phyloP scores from a whole-genome alignment of 1,284 basidiomycete species.

The Phellinidium pouzarii region DNA sequence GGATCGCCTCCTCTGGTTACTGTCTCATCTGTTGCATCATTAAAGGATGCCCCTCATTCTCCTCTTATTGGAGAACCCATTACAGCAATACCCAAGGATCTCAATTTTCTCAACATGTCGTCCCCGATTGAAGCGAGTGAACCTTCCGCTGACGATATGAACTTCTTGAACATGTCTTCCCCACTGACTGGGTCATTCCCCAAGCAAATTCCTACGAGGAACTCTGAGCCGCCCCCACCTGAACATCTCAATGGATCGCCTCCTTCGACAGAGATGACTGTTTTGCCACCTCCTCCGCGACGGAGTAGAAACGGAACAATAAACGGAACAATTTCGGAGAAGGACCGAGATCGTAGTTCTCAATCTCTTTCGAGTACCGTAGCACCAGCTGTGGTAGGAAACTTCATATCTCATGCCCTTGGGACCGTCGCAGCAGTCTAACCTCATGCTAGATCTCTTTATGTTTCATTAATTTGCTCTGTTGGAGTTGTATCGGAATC shows the following conservation, averaged over 20 bases:
- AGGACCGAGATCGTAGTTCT: slow-evolving; percentile 27
- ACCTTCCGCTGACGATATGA: slow-evolving; percentile 22
- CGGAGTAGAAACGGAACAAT: slow-evolving; percentile 39
- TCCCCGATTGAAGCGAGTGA: slow-evolving; percentile 36
- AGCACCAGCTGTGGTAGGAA: slow-evolving; percentile 24
- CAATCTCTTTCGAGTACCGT: slow-evolving; percentile 38
- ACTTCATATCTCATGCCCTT: not conserved
- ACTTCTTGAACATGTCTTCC: slow-evolving; percentile 18
- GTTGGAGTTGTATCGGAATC: not conserved
- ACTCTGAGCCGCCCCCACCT: slow-evolving; percentile 26
- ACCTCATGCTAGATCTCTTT: not conserved
- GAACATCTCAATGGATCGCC: slow-evolving; percentile 31
- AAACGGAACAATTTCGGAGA: slow-evolving; percentile 29
- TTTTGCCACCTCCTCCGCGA: slow-evolving; percentile 55
- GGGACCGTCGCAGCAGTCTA: not conserved
- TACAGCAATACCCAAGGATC: slow-evolving; percentile 44
- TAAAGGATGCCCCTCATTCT: slow-evolving; percentile 16
- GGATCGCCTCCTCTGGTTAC: slow-evolving; percentile 17
- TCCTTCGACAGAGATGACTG: slow-evolving; percentile 38
- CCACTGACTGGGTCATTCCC: slow-evolving; percentile 10
- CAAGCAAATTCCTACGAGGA: slow-evolving; percentile 8
- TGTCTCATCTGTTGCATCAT: slow-evolving; percentile 15
- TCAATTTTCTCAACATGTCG: slow-evolving; percentile 48
- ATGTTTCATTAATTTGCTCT: not conserved
- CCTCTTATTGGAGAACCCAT: slow-evolving; percentile 57